A percentile compares a stretch with the other conserved stretches of the same genome.
phyloP scores from a whole-genome alignment of 345 rosid species.

The Ceriops decandra region DNA sequence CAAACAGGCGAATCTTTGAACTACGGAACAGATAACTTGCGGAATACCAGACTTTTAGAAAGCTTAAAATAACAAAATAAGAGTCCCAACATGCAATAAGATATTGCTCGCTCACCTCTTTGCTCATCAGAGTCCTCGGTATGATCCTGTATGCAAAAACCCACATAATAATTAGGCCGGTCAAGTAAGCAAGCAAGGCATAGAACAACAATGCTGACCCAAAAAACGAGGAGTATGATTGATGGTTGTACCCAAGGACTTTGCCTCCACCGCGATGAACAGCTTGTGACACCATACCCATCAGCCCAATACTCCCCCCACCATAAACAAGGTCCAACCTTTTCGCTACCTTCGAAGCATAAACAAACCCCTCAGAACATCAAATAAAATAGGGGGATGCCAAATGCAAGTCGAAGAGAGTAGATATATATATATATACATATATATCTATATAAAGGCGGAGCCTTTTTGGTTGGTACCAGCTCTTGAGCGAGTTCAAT shows the following conservation, averaged over 20 bases:
- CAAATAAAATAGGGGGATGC: neutral
- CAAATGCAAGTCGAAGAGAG: neutral
- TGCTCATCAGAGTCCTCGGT: constrained; percentile 48
- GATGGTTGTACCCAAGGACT: constrained; percentile 68
- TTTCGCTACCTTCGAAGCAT: constrained; percentile 45
- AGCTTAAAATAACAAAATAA: neutral
- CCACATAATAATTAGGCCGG: neutral
- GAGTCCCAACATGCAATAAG: no score
- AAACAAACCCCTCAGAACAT: neutral
- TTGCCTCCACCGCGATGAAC: constrained; percentile 78
- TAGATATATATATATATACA: no score
- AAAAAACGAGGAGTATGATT: neutral
- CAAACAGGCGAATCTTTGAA: neutral
- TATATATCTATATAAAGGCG: neutral
- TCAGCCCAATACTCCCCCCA: constrained; percentile 91
- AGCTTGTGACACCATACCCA: constrained; percentile 88
- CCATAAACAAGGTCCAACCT: constrained; percentile 88
- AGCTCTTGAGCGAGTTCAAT: constrained; percentile 29
- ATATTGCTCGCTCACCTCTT: constrained; percentile 31
- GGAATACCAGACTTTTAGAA: neutral
- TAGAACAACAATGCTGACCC: neutral
- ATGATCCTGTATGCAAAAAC: constrained; percentile 35
- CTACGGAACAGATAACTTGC: neutral
- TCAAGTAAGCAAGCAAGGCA: neutral
- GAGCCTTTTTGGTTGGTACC: constrained; percentile 9